These are phyloP conservation scores for Punica granatum DNA, from an alignment of 345 rosid species.

Conservation along the genomic window DNA sequence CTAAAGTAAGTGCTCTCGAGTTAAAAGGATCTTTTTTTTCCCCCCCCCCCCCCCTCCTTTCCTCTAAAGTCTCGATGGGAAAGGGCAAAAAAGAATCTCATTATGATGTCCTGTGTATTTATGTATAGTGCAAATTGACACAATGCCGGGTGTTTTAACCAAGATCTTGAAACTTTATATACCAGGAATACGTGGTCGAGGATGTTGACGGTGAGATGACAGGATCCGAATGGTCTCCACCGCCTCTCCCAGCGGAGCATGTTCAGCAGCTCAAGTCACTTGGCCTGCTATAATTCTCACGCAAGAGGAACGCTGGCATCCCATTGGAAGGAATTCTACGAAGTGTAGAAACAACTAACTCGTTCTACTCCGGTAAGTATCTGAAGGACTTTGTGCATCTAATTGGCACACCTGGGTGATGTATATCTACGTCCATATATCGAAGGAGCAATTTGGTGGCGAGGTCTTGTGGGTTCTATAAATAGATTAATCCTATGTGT, in stretches of 20 bases:
- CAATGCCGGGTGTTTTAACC: not conserved
- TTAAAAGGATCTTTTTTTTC: not conserved
- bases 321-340: not conserved
- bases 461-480: not conserved
- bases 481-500: not conserved
- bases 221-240: conserved; percentile 88
- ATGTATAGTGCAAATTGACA: not conserved
- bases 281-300: conserved; percentile 54
- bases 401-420: not conserved
- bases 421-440: not conserved
- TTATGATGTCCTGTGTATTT: not conserved
- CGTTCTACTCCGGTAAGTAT: not conserved
- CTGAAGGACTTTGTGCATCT: not conserved
- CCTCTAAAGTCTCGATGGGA: too few relatives aligned
- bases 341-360: not conserved
- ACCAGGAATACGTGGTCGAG: conserved; percentile 96
- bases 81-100: not conserved
- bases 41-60: too few relatives aligned
- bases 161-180: not conserved
- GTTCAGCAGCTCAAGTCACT: conserved; percentile 87
- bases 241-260: conserved; percentile 79
- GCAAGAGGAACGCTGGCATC: not conserved
- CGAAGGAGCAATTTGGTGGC: not conserved
- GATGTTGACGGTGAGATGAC: conserved; percentile 89
- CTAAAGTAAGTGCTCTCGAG: conserved; percentile 51